Percentiles rank a stretch among this genome's conserved stretches.
These are phyloP conservation scores for Astraeus odoratus DNA, from an alignment of 768 basidiomycete species.

Conservation along the genomic window DNA sequence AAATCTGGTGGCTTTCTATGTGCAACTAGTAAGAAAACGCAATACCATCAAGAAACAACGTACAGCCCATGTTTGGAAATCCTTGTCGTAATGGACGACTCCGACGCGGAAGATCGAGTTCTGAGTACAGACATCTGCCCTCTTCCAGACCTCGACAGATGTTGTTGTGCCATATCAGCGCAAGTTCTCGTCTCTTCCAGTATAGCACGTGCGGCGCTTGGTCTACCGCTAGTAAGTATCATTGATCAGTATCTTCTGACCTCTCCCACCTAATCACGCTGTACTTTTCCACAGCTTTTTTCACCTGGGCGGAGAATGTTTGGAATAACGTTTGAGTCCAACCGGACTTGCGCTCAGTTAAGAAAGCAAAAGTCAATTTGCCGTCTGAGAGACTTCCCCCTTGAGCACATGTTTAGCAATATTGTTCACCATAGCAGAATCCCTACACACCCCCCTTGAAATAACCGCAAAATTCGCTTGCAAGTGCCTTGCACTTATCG, in stretches of 20 bases:
- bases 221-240: constrained; percentile 8
- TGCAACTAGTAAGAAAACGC: background rate
- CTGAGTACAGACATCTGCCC: background rate
- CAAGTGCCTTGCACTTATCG: constrained; percentile 3
- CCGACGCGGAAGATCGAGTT: constrained; percentile 12
- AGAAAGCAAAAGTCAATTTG: constrained; percentile 16
- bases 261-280: constrained; percentile 13
- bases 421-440: background rate
- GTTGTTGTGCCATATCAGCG: constrained; percentile 15
- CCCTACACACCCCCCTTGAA: constrained; percentile 21
- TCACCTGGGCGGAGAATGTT: constrained; percentile 9
- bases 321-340: constrained; percentile 20
- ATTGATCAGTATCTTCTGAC: background rate
- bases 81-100: constrained; percentile 10
- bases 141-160: constrained; percentile 3
- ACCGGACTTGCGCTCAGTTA: constrained; percentile 11
- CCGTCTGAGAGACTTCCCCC: constrained; percentile 8
- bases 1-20: constrained; percentile 9
- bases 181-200: constrained; percentile 5
- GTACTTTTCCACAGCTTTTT: constrained; percentile 1
- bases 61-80: constrained; percentile 11
- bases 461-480: constrained; percentile 9
- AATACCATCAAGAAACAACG: constrained; percentile 1
- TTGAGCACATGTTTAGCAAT: constrained; percentile 4
- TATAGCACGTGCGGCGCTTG: constrained; percentile 5